Base-by-base conservation (phyloP, 148 eudicot species). In the Cornus kousa region DNA sequence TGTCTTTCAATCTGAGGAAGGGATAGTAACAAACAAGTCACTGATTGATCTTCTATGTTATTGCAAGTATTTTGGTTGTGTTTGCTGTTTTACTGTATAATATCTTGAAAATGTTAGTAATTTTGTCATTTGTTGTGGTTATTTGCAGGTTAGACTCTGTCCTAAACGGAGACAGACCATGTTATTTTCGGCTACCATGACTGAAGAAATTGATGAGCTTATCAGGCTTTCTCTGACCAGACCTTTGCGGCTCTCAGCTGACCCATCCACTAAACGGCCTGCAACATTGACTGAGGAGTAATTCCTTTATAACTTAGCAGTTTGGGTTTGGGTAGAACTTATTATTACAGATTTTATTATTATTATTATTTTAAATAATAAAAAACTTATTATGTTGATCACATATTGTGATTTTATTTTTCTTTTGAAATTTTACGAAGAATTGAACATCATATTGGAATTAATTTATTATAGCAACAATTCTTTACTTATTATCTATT, bases 101-200 rank as follows among this genome's bases (percentile, higher is more conserved):
- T 46, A 19, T 62, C 20, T n/a, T 62, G 66, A 5, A 43, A 43
- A 62, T 53, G 66, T 17, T 62, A n/a, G 4, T 17, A 17, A 14
- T 71, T n/a, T 46, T 48, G 31, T n/a, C 31, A 71, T 53, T 70
- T 23, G 64, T 48, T 62, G 59, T 16, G 70, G 33, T 67, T 74
- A 19, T 72, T 28, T 79, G 31, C 86, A 89, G 91, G 90, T 95
- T 81, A 93, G 90, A 46, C 66, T 89, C 84, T 93, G 97, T 84
- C 94, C 99, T 32, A 95, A 93, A 84, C 83, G 95, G 70, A 89
- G 99, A 80, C 99, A 95, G 83, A 95, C 97, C n/a, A 91, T 95
- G 99, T 85, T 95, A 40, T 95, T 95, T 84, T 93, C 98, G 32
- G 99, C 99, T 76, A 95, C 99, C 67, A 93, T 93, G 98, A 91